phyloP scores from a whole-genome alignment of 2,329 filamentous ascomycete species.

The Alternaria panax region DNA sequence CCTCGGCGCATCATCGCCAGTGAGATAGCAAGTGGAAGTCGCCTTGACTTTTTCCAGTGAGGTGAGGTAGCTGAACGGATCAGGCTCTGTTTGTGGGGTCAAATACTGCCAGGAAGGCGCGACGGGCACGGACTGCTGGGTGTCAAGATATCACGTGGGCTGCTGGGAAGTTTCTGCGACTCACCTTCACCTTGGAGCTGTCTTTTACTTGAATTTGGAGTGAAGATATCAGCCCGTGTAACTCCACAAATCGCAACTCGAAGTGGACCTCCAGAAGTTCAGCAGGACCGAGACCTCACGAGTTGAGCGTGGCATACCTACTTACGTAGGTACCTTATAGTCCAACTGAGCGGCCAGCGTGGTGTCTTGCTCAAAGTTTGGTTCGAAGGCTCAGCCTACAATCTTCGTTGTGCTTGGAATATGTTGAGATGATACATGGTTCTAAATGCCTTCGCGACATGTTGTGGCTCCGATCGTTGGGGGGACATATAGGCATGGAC shows the following conservation, averaged over 20 bases:
- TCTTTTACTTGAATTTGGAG: no score
- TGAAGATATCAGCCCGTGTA: no score
- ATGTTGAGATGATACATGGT: background rate
- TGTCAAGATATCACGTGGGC: background rate
- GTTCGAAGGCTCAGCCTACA: background rate
- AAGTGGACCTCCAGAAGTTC: no score
- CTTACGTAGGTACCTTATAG: no score
- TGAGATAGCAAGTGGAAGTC: background rate
- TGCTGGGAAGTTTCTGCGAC: background rate
- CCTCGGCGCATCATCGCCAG: background rate
- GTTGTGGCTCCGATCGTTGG: background rate
- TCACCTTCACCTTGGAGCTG: background rate
- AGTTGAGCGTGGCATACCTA: no score
- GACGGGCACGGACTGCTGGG: slow-evolving; percentile 5
- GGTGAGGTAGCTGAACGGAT: background rate
- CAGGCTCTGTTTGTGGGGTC: slow-evolving; percentile 8
- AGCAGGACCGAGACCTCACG: no score
- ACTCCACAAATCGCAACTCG: no score
- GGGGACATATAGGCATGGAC: background rate
- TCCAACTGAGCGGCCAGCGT: no score
- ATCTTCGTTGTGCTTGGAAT: background rate
- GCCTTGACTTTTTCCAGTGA: background rate
- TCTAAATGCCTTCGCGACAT: background rate
- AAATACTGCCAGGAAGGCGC: slow-evolving; percentile 4
- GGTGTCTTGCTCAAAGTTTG: no score